Conservation (phyloP, 345 rosid genomes). For the Lumnitzera littorea region DNA sequence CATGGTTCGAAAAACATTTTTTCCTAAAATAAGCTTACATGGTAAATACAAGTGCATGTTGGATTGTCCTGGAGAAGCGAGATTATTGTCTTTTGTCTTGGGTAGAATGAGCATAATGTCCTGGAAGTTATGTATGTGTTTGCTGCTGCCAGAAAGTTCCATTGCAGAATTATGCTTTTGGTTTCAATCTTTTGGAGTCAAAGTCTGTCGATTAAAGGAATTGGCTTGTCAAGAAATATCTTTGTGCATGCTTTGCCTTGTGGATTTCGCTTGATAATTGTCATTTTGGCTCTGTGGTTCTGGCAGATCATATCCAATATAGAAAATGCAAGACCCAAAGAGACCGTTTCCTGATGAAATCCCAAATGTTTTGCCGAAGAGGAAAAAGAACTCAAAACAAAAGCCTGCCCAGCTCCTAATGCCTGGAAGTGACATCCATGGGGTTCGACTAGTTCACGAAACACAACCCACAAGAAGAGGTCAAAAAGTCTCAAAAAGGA, state of each 20-base stretch:
- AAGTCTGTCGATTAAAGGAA: too few relatives aligned
- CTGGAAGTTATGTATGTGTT: too few relatives aligned
- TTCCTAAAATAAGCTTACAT: too few relatives aligned
- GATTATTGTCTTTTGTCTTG: too few relatives aligned
- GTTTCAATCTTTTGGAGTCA: too few relatives aligned
- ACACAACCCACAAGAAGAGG: constrained; percentile 17
- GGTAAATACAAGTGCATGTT: too few relatives aligned
- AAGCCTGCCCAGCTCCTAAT: constrained; percentile 29
- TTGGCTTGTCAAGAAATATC: too few relatives aligned
- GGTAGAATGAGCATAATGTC: too few relatives aligned
- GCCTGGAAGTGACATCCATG: constrained; percentile 25
- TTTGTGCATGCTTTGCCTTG: neutral
- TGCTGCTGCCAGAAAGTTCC: too few relatives aligned
- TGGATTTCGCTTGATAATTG: neutral
- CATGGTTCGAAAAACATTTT: too few relatives aligned
- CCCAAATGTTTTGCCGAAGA: constrained; percentile 27
- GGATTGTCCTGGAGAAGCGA: too few relatives aligned
- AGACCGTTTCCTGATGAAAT: constrained; percentile 40
- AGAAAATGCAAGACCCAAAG: constrained; percentile 43
- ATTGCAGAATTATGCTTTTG: too few relatives aligned
- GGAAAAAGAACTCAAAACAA: constrained; percentile 30
- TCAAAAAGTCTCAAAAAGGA: constrained; percentile 38
- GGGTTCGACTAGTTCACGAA: constrained; percentile 20
- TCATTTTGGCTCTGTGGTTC: constrained; percentile 1
- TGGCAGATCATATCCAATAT: constrained; percentile 11